A percentile compares a stretch with the other conserved stretches of the same genome.
Evolutionary conservation across 495 filamentous ascomycete species (phyloP).

Genomic region (Penicillium salamii): DNA sequence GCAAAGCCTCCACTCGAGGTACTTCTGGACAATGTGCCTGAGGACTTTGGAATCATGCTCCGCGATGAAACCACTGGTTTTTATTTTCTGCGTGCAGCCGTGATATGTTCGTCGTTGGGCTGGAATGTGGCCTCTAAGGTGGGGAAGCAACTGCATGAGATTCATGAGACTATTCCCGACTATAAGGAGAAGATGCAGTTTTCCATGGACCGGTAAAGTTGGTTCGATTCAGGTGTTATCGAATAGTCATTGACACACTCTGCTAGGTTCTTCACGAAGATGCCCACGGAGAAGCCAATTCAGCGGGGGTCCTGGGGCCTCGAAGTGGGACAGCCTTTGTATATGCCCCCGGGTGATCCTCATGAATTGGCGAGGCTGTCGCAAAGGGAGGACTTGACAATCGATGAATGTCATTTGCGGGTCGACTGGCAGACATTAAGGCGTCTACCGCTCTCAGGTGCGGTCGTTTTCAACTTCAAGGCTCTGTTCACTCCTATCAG

Average conservation of each 20-base stretch:
- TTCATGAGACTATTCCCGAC: slow-evolving; percentile 78
- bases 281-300: slow-evolving; percentile 72
- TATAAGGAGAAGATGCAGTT: slow-evolving; percentile 90
- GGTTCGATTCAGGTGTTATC: neutral
- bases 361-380: slow-evolving; percentile 55
- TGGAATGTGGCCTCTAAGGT: slow-evolving; percentile 80
- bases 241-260: neutral
- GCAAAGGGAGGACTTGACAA: slow-evolving; percentile 54
- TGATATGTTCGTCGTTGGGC: slow-evolving; percentile 76
- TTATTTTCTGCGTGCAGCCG: slow-evolving; percentile 75
- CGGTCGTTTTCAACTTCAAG: slow-evolving; percentile 88
- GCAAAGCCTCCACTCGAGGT: slow-evolving; percentile 67
- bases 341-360: slow-evolving; percentile 72
- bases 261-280: slow-evolving; percentile 72
- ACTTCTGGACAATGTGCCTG: slow-evolving; percentile 78
- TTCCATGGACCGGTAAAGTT: slow-evolving; percentile 72
- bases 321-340: slow-evolving; percentile 74
- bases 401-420: slow-evolving; percentile 68
- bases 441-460: slow-evolving; percentile 72
- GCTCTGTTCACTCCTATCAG: slow-evolving; percentile 76
- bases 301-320: slow-evolving; percentile 88
- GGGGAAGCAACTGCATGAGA: slow-evolving; percentile 66
- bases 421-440: slow-evolving; percentile 93
- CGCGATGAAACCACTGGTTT: slow-evolving; percentile 67
- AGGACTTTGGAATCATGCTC: slow-evolving; percentile 82